Conservation (phyloP, 331 rosid genomes). For the Spiraea crenata region DNA sequence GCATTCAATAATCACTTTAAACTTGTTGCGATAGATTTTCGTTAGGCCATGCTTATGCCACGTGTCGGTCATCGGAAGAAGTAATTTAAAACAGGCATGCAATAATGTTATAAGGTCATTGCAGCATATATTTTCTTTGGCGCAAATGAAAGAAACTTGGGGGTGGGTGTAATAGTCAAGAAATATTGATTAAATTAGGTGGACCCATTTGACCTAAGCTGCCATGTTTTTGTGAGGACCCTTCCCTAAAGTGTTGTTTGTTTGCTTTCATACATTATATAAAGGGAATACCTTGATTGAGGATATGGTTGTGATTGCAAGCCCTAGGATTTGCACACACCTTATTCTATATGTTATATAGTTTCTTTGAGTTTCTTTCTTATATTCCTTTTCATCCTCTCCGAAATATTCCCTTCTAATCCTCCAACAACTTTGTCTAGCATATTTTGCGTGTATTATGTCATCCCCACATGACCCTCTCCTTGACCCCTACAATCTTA, state of each 20-base stretch:
- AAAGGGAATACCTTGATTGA: no score
- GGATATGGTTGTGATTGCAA: constrained; percentile 42
- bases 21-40: neutral
- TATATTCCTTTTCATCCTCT: constrained; percentile 55
- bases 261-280: constrained; percentile 46
- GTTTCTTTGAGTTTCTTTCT: constrained; percentile 40
- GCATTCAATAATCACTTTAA: neutral
- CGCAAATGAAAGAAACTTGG: neutral
- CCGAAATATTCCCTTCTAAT: constrained; percentile 64
- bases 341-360: neutral
- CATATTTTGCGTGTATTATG: constrained; percentile 28
- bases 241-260: constrained; percentile 52
- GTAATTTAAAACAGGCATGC: neutral
- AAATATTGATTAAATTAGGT: constrained; percentile 40
- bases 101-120: neutral
- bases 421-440: constrained; percentile 44
- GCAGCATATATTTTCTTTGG: neutral
- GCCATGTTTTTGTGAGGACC: constrained; percentile 34
- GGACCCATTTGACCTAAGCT: constrained; percentile 73
- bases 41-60: neutral
- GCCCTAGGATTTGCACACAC: constrained; percentile 36
- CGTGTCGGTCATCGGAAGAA: neutral
- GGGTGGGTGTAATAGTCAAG: constrained; percentile 52
- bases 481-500: constrained; percentile 7
- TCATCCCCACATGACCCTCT: constrained; percentile 37